Evolutionary conservation across 495 filamentous ascomycete species (phyloP).

Genomic region (Xylaria longipes): DNA sequence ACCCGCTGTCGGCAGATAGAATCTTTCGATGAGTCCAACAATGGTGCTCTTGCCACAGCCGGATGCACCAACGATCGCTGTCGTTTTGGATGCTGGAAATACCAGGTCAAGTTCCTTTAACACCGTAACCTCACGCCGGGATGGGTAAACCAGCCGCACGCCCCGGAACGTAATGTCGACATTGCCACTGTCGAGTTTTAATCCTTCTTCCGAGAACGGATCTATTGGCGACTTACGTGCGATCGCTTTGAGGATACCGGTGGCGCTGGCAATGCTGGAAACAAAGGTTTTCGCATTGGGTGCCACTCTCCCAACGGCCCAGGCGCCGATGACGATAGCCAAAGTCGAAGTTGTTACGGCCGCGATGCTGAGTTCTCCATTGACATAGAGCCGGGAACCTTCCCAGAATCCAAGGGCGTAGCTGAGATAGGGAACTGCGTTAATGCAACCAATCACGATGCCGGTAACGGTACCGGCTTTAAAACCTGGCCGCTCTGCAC

Average conservation of each 20-base stretch:
- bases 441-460: constrained; percentile 50
- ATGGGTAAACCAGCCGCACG: constrained; percentile 63
- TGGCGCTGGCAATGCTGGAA: constrained; percentile 70
- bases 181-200: constrained; percentile 48
- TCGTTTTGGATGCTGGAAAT: constrained; percentile 72
- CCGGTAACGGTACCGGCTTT: constrained; percentile 72
- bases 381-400: constrained; percentile 70
- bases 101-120: constrained; percentile 48
- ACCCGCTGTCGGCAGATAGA: constrained; percentile 70
- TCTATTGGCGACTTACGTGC: constrained; percentile 77
- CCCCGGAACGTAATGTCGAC: constrained; percentile 55
- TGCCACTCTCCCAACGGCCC: constrained; percentile 77
- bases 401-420: constrained; percentile 86
- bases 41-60: constrained; percentile 81
- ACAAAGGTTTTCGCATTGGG: constrained; percentile 79
- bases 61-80: constrained; percentile 76
- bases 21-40: constrained; percentile 79
- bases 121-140: constrained; percentile 59
- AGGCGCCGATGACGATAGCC: constrained; percentile 78
- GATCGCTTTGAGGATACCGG: constrained; percentile 80
- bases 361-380: constrained; percentile 55
- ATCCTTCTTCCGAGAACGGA: constrained; percentile 68
- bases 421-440: constrained; percentile 61
- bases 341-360: constrained; percentile 72
- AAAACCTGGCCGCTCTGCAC: constrained; percentile 70